Evolutionary conservation across 2,329 filamentous ascomycete genomes (phyloP).

Genomic region (Colletotrichum sp.): DNA sequence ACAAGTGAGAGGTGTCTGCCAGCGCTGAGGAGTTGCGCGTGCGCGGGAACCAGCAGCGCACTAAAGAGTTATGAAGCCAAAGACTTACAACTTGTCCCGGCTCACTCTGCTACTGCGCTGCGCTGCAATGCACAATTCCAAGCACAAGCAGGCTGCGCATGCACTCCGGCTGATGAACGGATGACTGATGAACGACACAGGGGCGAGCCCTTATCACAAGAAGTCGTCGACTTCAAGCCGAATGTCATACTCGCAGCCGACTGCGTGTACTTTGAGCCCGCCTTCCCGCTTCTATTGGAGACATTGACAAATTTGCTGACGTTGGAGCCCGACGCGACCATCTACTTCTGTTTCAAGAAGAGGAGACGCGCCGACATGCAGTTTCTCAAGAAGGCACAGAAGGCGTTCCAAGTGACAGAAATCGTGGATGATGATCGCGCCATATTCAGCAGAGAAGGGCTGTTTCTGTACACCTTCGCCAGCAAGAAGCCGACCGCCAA

Average conservation of each 20-base stretch:
- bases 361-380: slow-evolving; percentile 80
- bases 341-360: slow-evolving; percentile 95
- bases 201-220: slow-evolving; percentile 63
- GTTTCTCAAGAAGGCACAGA: slow-evolving; percentile 74
- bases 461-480: slow-evolving; percentile 67
- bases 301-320: slow-evolving; percentile 79
- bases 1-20: not conserved
- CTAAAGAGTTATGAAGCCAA: not conserved
- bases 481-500: slow-evolving; percentile 33
- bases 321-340: slow-evolving; percentile 67
- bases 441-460: slow-evolving; percentile 59
- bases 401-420: slow-evolving; percentile 68
- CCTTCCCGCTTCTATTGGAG: slow-evolving; percentile 84
- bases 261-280: slow-evolving; percentile 96
- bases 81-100: not conserved
- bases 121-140: not conserved
- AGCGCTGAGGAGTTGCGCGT: not conserved
- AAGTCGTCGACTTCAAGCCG: slow-evolving; percentile 63
- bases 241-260: slow-evolving; percentile 92
- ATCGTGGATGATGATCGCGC: slow-evolving; percentile 65
- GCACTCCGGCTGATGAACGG: not conserved
- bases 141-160: not conserved
- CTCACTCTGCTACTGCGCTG: not conserved
- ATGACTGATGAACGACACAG: slow-evolving; percentile 38
- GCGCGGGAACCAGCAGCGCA: not conserved